These are phyloP conservation scores for Agroathelia rolfsii DNA, from an alignment of 1,284 basidiomycete species.

Conservation along the genomic window DNA sequence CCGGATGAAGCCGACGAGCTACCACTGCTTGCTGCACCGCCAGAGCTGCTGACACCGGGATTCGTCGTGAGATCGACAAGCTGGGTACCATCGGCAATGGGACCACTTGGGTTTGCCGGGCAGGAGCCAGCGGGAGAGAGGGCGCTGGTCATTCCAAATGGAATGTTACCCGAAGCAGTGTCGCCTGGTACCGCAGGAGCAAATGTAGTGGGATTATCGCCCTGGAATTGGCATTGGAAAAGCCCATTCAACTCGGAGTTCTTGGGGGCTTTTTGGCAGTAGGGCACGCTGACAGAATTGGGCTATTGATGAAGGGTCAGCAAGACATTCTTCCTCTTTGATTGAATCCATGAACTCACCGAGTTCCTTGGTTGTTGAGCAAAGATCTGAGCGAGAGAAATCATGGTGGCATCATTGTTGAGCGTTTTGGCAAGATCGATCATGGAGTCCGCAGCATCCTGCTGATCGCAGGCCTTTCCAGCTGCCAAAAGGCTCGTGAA, in stretches of 20 bases:
- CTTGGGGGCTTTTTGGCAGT: conserved; percentile 39
- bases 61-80: conserved; percentile 12
- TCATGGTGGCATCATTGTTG: conserved; percentile 20
- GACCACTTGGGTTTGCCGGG: conserved; percentile 31
- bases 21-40: conserved; percentile 48
- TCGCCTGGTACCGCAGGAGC: conserved; percentile 28
- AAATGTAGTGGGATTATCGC: conserved; percentile 34
- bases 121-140: conserved; percentile 40
- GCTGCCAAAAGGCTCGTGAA: conserved; percentile 18
- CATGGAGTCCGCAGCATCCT: conserved; percentile 23
- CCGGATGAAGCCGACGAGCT: conserved; percentile 32
- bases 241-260: conserved; percentile 41
- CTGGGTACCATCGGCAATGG: conserved; percentile 20
- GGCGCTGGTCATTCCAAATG: conserved; percentile 30
- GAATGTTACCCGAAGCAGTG: conserved; percentile 36
- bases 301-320: too few species aligned
- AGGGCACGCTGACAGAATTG: conserved; percentile 34
- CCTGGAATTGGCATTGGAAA: conserved; percentile 47
- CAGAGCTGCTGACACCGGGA: too few species aligned
- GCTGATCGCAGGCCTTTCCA: conserved; percentile 19
- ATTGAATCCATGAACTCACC: too few species aligned
- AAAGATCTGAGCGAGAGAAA: conserved; percentile 26
- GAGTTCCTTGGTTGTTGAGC: conserved; percentile 48
- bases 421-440: conserved; percentile 21
- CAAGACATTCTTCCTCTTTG: too few species aligned